Evolutionary conservation across 164 flowering plant species (phyloP), one percentile per base, ranked within the genome.

Genomic region (Aristolochia contorta): DNA sequence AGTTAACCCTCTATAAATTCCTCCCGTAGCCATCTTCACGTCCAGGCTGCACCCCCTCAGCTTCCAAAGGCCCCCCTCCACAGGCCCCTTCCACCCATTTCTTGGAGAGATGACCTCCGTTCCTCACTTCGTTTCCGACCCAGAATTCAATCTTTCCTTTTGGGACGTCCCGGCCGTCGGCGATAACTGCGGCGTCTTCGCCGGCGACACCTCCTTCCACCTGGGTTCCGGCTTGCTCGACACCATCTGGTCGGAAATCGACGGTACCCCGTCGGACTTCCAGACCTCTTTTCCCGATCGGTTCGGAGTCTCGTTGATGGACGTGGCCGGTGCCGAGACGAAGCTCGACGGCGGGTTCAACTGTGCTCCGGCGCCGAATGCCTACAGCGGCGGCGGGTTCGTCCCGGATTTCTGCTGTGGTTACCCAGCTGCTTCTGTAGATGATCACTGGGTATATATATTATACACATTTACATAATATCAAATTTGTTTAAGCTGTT

Each of bases 61-160:
- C 1, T 37, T 37, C n/a, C 43, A 37, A 37, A 27, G 30, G 30
- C n/a, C n/a, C n/a, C n/a, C n/a, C n/a, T n/a, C n/a, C n/a, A n/a
- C n/a, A 27, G 5, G 30, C 54, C 21, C 25, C 25, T 20, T 52
- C 24, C 4, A 5, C 54, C 21, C 25, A 10, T 20, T 52, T 14
- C 4, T 52, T 16, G 25, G 27, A 52, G 55, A 24, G 55, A 52
- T n/a, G 55, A 6, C 24, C 41, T 12, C 56, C 56, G 21, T 68
- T 48, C 70, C 76, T 47, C 66, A 65, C 1, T 67, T 37, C 43
- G 43, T 7, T 10, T 6, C 66, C 49, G 56, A 57, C 54, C 41
- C 70, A 3, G 66, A 67, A 47, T 66, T 58, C 57, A 47, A 56
- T 47, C 63, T 63, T 37, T 32, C 65, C 49, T 52, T 59, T 25